A percentile compares a stretch with the other conserved stretches of the same genome.
phyloP scores from a whole-genome alignment of 768 basidiomycete species.

The Lactarius hatsudake region DNA sequence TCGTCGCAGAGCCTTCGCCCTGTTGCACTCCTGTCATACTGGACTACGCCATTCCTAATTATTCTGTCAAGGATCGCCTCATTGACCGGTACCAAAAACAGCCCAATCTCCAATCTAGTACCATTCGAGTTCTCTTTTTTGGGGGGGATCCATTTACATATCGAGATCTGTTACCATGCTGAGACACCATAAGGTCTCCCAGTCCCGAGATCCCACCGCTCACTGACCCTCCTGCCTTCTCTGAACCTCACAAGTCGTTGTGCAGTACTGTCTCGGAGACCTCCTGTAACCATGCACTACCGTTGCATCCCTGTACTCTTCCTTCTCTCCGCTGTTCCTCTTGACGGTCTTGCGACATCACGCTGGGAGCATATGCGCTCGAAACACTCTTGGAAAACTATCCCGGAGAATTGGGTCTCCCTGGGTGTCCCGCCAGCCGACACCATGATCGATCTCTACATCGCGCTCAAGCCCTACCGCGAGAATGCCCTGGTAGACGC shows the following conservation, averaged over 20 bases:
- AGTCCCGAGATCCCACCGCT: too few species aligned
- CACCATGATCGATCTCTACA: too few species aligned
- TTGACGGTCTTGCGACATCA: neutral
- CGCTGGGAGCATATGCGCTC: neutral
- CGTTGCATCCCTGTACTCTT: neutral
- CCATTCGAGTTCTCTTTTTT: too few species aligned
- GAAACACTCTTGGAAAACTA: neutral
- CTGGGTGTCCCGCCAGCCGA: neutral
- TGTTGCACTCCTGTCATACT: too few species aligned
- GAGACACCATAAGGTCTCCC: neutral
- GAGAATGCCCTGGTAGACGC: neutral
- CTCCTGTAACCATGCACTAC: neutral
- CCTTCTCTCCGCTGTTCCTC: neutral
- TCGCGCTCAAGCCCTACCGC: neutral
- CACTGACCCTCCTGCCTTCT: neutral
- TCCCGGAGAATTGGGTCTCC: neutral
- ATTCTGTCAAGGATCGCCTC: too few species aligned
- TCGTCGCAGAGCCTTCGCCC: too few species aligned
- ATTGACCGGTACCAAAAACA: neutral
- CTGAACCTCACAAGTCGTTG: neutral
- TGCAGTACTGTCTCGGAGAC: too few species aligned
- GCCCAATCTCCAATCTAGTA: too few species aligned
- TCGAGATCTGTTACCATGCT: too few species aligned
- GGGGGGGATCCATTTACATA: too few species aligned
- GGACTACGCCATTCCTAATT: too few species aligned